These are phyloP conservation scores for Syzygium malaccense DNA, from an alignment of 441 rosid species.

Conservation along the genomic window DNA sequence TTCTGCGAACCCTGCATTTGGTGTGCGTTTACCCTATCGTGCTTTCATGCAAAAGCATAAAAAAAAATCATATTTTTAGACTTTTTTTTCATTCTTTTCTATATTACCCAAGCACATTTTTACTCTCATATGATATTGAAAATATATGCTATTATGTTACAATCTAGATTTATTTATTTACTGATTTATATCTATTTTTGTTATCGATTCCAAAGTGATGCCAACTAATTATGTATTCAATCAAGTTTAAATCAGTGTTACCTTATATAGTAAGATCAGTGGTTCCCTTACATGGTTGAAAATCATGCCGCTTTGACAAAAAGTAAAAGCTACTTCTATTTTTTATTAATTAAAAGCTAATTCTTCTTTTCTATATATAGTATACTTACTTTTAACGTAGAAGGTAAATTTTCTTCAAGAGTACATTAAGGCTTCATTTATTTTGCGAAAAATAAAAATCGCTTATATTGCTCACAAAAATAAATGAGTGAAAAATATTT, in stretches of 20 bases:
- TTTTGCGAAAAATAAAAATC: too few relatives aligned
- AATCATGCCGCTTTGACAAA: not conserved
- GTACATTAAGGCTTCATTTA: too few relatives aligned
- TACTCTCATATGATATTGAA: not conserved
- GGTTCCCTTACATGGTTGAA: not conserved
- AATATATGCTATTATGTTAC: not conserved
- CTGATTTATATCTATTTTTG: not conserved
- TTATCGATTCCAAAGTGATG: not conserved
- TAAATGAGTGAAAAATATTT: too few relatives aligned
- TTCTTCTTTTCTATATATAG: too few relatives aligned
- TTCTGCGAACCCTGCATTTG: not conserved
- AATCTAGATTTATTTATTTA: not conserved
- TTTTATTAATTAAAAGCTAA: not conserved
- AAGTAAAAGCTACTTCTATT: too few relatives aligned
- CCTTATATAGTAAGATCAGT: not conserved
- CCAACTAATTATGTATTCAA: not conserved
- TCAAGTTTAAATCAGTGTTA: not conserved
- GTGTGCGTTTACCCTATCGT: not conserved
- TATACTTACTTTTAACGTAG: not conserved
- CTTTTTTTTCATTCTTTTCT: not conserved
- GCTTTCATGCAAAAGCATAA: not conserved
- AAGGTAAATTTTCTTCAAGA: too few relatives aligned
- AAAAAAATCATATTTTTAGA: not conserved
- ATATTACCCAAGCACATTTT: not conserved
- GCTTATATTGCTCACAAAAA: too few relatives aligned